Evolutionary conservation across 2,329 filamentous ascomycete genomes (phyloP).

Genomic region (Fusarium pininemorale): DNA sequence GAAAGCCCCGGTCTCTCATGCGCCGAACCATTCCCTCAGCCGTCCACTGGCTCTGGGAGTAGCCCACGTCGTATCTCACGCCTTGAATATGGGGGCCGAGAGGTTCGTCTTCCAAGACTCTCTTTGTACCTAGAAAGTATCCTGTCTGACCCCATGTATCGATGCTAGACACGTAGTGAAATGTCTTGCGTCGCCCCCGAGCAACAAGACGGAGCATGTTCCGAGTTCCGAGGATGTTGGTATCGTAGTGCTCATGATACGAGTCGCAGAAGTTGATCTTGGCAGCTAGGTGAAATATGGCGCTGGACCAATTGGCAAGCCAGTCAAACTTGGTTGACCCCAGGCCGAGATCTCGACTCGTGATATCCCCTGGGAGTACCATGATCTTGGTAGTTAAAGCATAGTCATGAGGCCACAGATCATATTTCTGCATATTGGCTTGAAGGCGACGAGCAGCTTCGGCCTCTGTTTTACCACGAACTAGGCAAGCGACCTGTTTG

Average conservation of each 20-base stretch:
- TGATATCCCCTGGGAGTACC: not conserved
- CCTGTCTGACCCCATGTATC: slow-evolving; percentile 3
- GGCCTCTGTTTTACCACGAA: not conserved
- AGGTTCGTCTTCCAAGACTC: not conserved
- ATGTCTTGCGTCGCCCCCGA: not conserved
- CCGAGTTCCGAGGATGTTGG: not conserved
- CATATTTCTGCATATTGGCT: not conserved
- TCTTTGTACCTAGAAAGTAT: not conserved
- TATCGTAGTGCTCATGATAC: not conserved
- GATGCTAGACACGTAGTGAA: slow-evolving; percentile 1
- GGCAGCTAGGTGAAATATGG: not conserved
- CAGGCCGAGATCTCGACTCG: not conserved
- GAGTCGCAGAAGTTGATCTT: slow-evolving; percentile 6
- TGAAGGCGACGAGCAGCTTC: not conserved
- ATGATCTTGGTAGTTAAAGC: not conserved
- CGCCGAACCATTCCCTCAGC: not conserved
- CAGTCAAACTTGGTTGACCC: not conserved
- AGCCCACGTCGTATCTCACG: not conserved
- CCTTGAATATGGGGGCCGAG: not conserved
- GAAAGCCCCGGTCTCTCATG: not conserved
- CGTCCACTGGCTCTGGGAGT: not conserved
- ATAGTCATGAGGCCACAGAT: not conserved
- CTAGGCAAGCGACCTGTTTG: not conserved
- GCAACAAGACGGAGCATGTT: not conserved
- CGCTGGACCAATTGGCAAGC: not conserved